Percentiles rank a stretch among this genome's conserved stretches.
Conservation (phyloP, 2,329 filamentous ascomycete species). For the Zalaria sp. region DNA sequence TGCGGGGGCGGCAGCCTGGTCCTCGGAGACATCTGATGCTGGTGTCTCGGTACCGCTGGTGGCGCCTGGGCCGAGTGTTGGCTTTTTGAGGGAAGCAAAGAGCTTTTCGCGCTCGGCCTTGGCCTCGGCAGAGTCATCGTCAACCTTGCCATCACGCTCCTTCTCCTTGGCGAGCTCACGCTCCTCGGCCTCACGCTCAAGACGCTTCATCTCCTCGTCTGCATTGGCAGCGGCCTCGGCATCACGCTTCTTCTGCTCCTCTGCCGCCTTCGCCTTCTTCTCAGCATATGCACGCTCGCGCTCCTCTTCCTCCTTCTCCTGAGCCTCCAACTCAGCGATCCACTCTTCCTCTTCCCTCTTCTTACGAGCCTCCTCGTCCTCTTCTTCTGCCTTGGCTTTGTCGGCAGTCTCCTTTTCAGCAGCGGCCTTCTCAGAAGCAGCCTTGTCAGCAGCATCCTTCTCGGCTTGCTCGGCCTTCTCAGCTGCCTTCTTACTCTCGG, state of each 20-base stretch:
- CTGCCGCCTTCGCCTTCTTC: conserved; percentile 49
- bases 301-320: conserved; percentile 40
- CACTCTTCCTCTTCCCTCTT: conserved; percentile 27
- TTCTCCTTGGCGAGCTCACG: conserved; percentile 29
- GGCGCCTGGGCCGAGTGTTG: conserved; percentile 32
- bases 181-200: conserved; percentile 34
- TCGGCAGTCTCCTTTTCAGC: conserved; percentile 8
- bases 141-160: conserved; percentile 14
- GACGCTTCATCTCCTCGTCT: conserved; percentile 37
- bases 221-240: conserved; percentile 36
- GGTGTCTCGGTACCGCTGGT: conserved; percentile 10
- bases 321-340: conserved; percentile 47
- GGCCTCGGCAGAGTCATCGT: conserved; percentile 14
- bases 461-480: conserved; percentile 22
- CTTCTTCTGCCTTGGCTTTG: conserved; percentile 12
- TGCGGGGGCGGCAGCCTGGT: conserved; percentile 9
- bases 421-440: conserved; percentile 13
- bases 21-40: conserved; percentile 6
- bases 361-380: conserved; percentile 13
- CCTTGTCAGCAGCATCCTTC: conserved; percentile 18
- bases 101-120: conserved; percentile 27
- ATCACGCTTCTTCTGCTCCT: conserved; percentile 35
- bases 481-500: conserved; percentile 16
- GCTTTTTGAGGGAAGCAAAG: conserved; percentile 35
- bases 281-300: conserved; percentile 59